Conservation (phyloP, 1,284 basidiomycete species). For the Ceratobasidium sp. region DNA sequence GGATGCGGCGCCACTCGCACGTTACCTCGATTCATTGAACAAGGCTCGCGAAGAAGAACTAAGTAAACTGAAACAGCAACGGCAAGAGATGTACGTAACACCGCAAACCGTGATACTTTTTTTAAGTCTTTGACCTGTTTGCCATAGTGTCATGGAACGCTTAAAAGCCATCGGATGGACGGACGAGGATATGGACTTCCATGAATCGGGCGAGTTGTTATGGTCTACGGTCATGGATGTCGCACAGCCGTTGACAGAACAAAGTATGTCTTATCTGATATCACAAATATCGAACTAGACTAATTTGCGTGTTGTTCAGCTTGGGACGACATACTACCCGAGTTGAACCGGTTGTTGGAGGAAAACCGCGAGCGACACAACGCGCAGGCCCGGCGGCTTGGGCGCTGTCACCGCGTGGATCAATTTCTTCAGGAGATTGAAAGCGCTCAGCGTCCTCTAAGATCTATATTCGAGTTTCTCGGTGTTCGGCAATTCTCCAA, state of each 20-base stretch:
- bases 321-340: constrained; percentile 16
- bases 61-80: neutral
- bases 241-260: neutral
- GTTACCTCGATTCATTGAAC: neutral
- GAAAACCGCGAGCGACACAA: neutral
- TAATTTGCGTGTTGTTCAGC: neutral
- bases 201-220: neutral
- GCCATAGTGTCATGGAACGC: neutral
- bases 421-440: neutral
- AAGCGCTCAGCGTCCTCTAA: neutral
- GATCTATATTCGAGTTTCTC: neutral
- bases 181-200: neutral
- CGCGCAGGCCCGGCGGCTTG: neutral
- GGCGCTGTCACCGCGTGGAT: neutral
- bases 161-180: constrained; percentile 15
- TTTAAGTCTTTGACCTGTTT: neutral
- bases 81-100: neutral
- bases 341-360: neutral
- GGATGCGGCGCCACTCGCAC: no score
- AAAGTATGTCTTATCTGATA: neutral
- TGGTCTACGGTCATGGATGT: neutral
- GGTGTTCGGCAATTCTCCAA: neutral
- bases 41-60: neutral
- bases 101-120: neutral
- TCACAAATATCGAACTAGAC: neutral